Evolutionary conservation across 306 rosid genomes (phyloP), one percentile per base, ranked within the genome.

Genomic region (Quercus suber): DNA sequence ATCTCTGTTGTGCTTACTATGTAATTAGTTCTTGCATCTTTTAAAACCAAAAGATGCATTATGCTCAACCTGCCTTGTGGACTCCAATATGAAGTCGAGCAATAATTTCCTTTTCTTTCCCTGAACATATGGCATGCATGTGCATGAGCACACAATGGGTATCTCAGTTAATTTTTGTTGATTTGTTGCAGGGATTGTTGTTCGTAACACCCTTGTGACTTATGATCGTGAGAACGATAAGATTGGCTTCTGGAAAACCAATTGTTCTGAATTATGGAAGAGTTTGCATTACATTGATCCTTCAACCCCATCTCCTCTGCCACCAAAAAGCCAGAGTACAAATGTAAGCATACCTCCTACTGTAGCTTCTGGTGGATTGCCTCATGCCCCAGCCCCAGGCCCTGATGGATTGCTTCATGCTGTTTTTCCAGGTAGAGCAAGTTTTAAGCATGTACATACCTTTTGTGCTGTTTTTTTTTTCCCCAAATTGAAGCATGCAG

Each of bases 241-340:
- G 82, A 74, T 96, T 84, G 98, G 99, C 79, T 96, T 96, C 74
- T 93, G 97, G 99, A 93, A 96, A 87, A 96, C 99, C 70, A 96
- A 96, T 84, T 96, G 99, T 91, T 89, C 97, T 3, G 97, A 93
- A 86, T 80, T 93, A 78, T 93, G 96, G 98, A 91, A 90, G 85
- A 91, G 86, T 68, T 89, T 93, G 71, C 92, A 89, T 7, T 53
- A 74, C 45, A 78, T 87, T 74, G 84, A 73, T 88, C 84, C 89
- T 17, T 83, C 92, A 23, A 83, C 85, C 73, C 85, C 90, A n/a
- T 60, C 73, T 79, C 82, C 95, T 76, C 78, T 87, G 77, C 80
- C 81, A 74, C 73, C 90, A 27, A 71, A 70, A 49, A 73, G 73
- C 72, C 77, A 77, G 43, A 88, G 89, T 73, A 53, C 78, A 45